Evolutionary conservation across 805 yeast species (phyloP).

Genomic region (Suhomyces tanzawaensis): DNA sequence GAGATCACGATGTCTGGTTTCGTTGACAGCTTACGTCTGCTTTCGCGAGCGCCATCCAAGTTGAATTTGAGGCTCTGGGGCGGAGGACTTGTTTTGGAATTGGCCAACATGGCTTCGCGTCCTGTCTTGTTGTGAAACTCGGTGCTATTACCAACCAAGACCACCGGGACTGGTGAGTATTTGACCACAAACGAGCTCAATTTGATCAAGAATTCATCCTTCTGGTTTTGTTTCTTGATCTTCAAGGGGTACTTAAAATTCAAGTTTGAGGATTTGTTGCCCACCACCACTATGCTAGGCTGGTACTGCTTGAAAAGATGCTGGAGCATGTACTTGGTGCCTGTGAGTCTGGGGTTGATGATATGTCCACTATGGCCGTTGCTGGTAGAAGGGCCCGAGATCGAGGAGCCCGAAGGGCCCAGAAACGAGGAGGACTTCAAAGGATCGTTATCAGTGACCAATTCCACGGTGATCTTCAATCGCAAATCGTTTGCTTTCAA

Average conservation of each 20-base stretch:
- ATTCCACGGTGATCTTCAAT: slow-evolving; percentile 40
- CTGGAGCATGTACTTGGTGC: slow-evolving; percentile 35
- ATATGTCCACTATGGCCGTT: slow-evolving; percentile 2
- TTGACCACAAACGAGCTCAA: slow-evolving; percentile 37
- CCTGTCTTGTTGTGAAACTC: slow-evolving; percentile 13
- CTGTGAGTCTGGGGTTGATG: slow-evolving; percentile 10
- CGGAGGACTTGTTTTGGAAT: not conserved
- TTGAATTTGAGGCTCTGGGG: slow-evolving; percentile 3
- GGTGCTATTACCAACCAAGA: slow-evolving; percentile 33
- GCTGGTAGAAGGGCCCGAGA: not conserved
- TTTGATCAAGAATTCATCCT: slow-evolving; percentile 32
- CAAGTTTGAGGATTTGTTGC: slow-evolving; percentile 38
- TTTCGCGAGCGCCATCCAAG: not conserved
- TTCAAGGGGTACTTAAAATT: slow-evolving; percentile 42
- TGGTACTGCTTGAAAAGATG: slow-evolving; percentile 41
- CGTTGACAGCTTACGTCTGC: not conserved
- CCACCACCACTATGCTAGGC: slow-evolving; percentile 37
- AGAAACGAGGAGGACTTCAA: not conserved
- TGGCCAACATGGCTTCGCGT: slow-evolving; percentile 1
- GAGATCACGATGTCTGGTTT: not conserved
- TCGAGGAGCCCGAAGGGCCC: not conserved
- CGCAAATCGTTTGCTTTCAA: slow-evolving; percentile 18
- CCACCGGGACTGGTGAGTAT: slow-evolving; percentile 39
- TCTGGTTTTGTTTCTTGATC: slow-evolving; percentile 17
- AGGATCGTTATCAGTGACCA: slow-evolving; percentile 24